phyloP scores from a whole-genome alignment of 805 yeast genomes.

The Scheffersomyces stipitis region DNA sequence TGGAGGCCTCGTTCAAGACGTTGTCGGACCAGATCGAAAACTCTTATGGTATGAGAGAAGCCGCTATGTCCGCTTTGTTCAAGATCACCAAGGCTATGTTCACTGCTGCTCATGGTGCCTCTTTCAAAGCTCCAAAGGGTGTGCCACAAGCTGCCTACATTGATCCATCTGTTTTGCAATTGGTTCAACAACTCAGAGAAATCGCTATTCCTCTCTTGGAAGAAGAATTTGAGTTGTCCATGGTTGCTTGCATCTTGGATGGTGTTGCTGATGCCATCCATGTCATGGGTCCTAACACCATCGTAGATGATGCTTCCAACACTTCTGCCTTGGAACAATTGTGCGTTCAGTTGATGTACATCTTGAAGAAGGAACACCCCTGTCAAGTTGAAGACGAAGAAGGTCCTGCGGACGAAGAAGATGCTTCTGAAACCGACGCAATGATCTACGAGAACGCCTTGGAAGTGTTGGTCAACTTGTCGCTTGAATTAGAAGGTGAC shows the following conservation, averaged over 20 bases:
- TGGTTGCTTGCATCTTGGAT: constrained; percentile 79
- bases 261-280: constrained; percentile 65
- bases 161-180: constrained; percentile 53
- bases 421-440: constrained; percentile 50
- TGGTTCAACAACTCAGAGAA: constrained; percentile 66
- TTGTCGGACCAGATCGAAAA: constrained; percentile 74
- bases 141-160: constrained; percentile 61
- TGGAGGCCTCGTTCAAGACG: constrained; percentile 64
- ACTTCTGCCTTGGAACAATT: constrained; percentile 57
- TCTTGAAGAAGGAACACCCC: constrained; percentile 79
- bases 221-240: constrained; percentile 81
- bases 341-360: constrained; percentile 67
- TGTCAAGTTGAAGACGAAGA: constrained; percentile 76
- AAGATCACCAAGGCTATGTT: constrained; percentile 73
- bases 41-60: constrained; percentile 88
- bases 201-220: constrained; percentile 61
- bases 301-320: constrained; percentile 59
- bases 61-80: constrained; percentile 83
- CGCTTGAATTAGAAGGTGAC: constrained; percentile 75
- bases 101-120: constrained; percentile 49
- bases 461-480: constrained; percentile 78
- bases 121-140: constrained; percentile 58
- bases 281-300: constrained; percentile 70
- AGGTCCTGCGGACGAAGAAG: constrained; percentile 60
- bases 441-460: constrained; percentile 79